Evolutionary conservation across 139 green algal species (phyloP).

Genomic region (Pleodorina starrii): DNA sequence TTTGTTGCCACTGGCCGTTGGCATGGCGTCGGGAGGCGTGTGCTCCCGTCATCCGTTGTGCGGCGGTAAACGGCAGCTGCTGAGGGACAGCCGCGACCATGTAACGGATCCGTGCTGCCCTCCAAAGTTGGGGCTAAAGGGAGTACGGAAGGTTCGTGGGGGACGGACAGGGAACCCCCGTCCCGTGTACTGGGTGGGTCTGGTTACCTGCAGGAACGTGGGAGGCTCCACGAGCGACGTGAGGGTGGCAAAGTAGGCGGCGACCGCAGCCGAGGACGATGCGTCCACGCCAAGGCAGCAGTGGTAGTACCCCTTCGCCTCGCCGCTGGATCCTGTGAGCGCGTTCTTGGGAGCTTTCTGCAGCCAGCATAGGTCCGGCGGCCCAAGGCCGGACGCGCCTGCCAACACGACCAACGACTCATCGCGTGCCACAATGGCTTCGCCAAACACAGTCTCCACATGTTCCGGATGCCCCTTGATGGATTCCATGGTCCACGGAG

Average conservation of each 20-base stretch:
- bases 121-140: too few relatives aligned
- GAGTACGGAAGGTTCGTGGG: too few relatives aligned
- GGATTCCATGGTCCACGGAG: constrained; percentile 66
- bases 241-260: constrained; percentile 77
- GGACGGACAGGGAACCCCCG: too few relatives aligned
- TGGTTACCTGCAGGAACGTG: constrained; percentile 59
- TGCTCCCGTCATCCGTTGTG: too few relatives aligned
- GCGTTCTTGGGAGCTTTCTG: constrained; percentile 60
- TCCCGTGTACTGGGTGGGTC: too few relatives aligned
- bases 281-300: constrained; percentile 69
- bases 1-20: too few relatives aligned
- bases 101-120: too few relatives aligned
- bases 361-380: constrained; percentile 78
- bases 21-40: too few relatives aligned
- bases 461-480: constrained; percentile 57
- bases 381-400: constrained; percentile 57
- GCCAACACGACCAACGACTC: constrained; percentile 55
- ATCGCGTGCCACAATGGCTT: constrained; percentile 65
- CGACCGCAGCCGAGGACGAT: constrained; percentile 63
- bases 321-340: constrained; percentile 13
- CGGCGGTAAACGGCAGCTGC: too few relatives aligned
- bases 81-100: too few relatives aligned
- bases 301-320: constrained; percentile 74
- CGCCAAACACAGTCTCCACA: constrained; percentile 66
- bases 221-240: constrained; percentile 57